phyloP scores from a whole-genome alignment of 73 alveolate species.

The Blepharisma japonicum region DNA sequence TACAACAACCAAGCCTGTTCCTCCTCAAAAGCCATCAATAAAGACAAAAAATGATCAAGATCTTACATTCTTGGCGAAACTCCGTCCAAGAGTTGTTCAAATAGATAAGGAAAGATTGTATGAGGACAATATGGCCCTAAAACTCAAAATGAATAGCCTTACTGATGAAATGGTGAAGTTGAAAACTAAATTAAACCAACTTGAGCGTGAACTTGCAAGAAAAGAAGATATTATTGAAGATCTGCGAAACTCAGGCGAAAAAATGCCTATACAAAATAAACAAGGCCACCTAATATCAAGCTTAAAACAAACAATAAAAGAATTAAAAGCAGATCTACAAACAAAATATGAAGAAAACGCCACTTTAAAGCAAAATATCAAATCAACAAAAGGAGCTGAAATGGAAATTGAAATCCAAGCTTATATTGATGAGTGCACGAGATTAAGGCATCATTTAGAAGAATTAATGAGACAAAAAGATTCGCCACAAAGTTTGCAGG shows the following conservation, averaged over 20 bases:
- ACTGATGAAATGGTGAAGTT: slow-evolving; percentile 37
- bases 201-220: slow-evolving; percentile 39
- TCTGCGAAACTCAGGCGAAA: neutral
- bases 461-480: slow-evolving; percentile 26
- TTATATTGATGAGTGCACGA: slow-evolving; percentile 61
- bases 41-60: neutral
- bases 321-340: slow-evolving; percentile 35
- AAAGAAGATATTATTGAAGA: slow-evolving; percentile 47
- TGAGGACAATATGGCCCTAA: slow-evolving; percentile 43
- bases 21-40: too few relatives aligned
- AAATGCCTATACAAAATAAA: neutral
- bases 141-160: slow-evolving; percentile 29
- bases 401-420: slow-evolving; percentile 50
- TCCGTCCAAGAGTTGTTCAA: neutral
- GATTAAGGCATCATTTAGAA: slow-evolving; percentile 50
- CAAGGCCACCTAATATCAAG: neutral
- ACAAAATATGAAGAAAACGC: slow-evolving; percentile 48
- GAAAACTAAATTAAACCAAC: slow-evolving; percentile 26
- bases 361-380: slow-evolving; percentile 47
- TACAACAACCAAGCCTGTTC: neutral
- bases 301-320: slow-evolving; percentile 57
- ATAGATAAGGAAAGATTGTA: slow-evolving; percentile 32
- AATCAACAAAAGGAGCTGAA: slow-evolving; percentile 45
- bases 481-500: neutral
- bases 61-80: neutral